A percentile compares a stretch with the other conserved stretches of the same genome.
phyloP scores from a whole-genome alignment of 1,284 basidiomycete genomes.

The Pseudozyma tsukubaensis region DNA sequence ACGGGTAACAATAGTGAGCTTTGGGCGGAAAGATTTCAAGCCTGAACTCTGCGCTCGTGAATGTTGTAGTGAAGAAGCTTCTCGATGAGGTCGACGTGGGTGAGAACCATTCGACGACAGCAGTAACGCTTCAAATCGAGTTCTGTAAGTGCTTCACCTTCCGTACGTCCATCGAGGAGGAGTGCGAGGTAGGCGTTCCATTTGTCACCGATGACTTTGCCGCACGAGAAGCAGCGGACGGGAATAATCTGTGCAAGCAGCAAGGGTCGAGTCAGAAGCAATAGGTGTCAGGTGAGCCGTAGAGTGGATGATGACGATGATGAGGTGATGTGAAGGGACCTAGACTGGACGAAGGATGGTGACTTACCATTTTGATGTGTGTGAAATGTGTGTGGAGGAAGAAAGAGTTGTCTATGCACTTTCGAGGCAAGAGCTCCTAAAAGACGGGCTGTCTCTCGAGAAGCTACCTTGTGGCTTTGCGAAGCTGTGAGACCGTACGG shows the following conservation, averaged over 20 bases:
- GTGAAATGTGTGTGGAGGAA: no score
- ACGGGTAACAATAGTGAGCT: not conserved
- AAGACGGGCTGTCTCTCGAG: no score
- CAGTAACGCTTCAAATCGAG: slow-evolving; percentile 93
- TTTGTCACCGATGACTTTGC: slow-evolving; percentile 68
- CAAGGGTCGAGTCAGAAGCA: no score
- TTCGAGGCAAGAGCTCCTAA: no score
- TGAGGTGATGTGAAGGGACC: no score
- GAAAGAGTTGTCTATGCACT: no score
- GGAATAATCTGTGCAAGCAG: slow-evolving; percentile 59
- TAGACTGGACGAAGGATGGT: no score
- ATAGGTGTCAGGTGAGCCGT: not conserved
- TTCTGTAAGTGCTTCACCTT: slow-evolving; percentile 89
- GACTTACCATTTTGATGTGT: no score
- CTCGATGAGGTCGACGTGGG: slow-evolving; percentile 96
- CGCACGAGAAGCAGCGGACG: slow-evolving; percentile 68
- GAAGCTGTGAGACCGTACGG: no score
- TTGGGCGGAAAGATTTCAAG: not conserved
- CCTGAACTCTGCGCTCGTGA: slow-evolving; percentile 44
- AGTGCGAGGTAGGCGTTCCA: slow-evolving; percentile 68
- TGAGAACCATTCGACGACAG: slow-evolving; percentile 96
- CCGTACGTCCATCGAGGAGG: slow-evolving; percentile 63
- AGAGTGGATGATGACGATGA: not conserved
- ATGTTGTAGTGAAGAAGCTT: slow-evolving; percentile 93
- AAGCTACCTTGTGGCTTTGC: no score